phyloP scores from a whole-genome alignment of 345 rosid genomes.

The Hibiscus tridactylites region DNA sequence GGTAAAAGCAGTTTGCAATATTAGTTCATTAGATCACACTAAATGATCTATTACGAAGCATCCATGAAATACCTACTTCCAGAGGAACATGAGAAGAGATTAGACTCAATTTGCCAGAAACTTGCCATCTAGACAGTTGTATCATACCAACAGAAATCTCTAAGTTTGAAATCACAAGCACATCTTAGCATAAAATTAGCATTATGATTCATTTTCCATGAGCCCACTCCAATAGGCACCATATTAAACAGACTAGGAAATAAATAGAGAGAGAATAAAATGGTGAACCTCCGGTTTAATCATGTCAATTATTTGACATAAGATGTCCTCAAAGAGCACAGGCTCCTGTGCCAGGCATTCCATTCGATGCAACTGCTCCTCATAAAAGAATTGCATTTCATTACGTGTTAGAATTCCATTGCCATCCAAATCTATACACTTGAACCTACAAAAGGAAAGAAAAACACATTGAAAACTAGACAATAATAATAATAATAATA shows the following conservation, averaged over 20 bases:
- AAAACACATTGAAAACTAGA: neutral
- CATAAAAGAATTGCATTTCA: constrained; percentile 34
- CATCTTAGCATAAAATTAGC: neutral
- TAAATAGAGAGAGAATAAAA: neutral
- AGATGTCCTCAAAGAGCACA: constrained; percentile 86
- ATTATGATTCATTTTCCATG: neutral
- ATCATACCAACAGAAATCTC: neutral
- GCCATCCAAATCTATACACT: constrained; percentile 92
- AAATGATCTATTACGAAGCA: neutral
- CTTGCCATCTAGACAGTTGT: neutral
- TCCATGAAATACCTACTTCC: neutral
- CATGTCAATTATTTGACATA: constrained; percentile 96
- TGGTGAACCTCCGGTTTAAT: constrained; percentile 70
- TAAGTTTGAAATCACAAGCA: neutral
- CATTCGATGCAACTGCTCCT: constrained; percentile 97
- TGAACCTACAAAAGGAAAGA: constrained; percentile 53
- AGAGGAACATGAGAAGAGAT: neutral
- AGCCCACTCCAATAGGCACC: neutral
- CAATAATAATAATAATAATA: neutral
- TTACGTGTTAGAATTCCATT: constrained; percentile 61
- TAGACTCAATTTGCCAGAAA: neutral
- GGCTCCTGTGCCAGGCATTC: constrained; percentile 99
- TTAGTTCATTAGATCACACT: neutral
- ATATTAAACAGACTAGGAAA: neutral
- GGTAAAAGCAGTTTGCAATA: neutral